phyloP scores from a whole-genome alignment of 2,329 filamentous ascomycete species.

The Chaetomiaceae sp. region DNA sequence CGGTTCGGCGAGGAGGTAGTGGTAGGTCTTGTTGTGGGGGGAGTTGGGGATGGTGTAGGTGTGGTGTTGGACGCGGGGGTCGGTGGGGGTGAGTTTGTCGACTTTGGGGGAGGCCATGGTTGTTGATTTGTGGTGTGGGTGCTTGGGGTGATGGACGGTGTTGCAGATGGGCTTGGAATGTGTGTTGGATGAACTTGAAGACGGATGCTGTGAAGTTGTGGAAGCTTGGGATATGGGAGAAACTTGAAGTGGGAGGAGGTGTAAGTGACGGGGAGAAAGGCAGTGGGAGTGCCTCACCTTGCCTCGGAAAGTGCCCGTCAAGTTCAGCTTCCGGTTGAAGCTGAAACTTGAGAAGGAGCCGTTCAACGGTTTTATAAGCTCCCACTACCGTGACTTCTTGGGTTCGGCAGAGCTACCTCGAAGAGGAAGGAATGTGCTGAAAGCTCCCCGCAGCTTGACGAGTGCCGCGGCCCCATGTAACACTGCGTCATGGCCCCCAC shows the following conservation, averaged over 20 bases:
- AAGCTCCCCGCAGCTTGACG: background rate
- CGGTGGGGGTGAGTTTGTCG: slow-evolving; percentile 62
- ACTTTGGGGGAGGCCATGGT: slow-evolving; percentile 3
- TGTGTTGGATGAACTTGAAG: background rate
- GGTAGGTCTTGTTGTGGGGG: slow-evolving; percentile 59
- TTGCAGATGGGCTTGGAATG: background rate
- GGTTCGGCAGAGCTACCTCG: background rate
- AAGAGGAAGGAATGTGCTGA: background rate
- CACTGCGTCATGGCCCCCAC: slow-evolving; percentile 2
- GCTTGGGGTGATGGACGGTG: no score
- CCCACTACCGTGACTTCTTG: no score
- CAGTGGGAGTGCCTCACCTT: no score
- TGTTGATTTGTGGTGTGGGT: background rate
- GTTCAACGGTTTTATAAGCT: no score
- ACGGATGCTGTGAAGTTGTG: background rate
- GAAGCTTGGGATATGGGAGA: no score
- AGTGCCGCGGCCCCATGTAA: background rate
- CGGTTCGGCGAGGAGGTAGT: slow-evolving; percentile 55
- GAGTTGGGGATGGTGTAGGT: slow-evolving; percentile 51
- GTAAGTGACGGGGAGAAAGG: background rate
- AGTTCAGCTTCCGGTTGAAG: no score
- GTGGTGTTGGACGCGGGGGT: slow-evolving; percentile 62
- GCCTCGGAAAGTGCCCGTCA: no score
- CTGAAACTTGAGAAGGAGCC: background rate
- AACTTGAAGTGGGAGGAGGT: background rate